Evolutionary conservation across 2,329 filamentous ascomycete species (phyloP).

Genomic region (Clonostachys byssicola): DNA sequence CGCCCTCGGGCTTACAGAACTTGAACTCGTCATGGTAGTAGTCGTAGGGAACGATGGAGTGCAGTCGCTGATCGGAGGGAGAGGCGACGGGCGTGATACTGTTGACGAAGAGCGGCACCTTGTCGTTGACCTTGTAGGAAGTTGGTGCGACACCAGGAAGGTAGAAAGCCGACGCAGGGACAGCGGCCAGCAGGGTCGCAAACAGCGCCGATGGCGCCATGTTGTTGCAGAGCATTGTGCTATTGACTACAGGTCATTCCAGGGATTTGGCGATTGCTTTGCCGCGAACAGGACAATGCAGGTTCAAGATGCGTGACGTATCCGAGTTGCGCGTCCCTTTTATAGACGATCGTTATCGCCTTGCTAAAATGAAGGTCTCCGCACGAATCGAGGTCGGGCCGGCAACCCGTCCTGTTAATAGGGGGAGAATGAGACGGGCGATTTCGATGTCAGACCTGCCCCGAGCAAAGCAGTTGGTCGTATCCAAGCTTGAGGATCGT

Average conservation of each 20-base stretch:
- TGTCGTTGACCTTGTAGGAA: slow-evolving; percentile 77
- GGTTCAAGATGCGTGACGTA: slow-evolving; percentile 8
- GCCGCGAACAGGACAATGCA: neutral
- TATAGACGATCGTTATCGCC: neutral
- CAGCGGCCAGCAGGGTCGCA: slow-evolving; percentile 40
- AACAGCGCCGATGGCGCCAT: slow-evolving; percentile 45
- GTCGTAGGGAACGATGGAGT: slow-evolving; percentile 93
- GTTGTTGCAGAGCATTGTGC: slow-evolving; percentile 16
- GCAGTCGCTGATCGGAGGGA: slow-evolving; percentile 71
- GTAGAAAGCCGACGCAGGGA: slow-evolving; percentile 75
- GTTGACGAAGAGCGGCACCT: slow-evolving; percentile 88
- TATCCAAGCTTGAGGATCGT: no score
- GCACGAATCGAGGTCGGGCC: no score
- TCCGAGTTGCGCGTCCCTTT: slow-evolving; percentile 1
- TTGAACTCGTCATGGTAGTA: slow-evolving; percentile 88
- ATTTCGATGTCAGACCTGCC: no score
- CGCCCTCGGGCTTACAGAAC: slow-evolving; percentile 78
- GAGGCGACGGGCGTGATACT: slow-evolving; percentile 82
- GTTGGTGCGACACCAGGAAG: slow-evolving; percentile 93
- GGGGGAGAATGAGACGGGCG: no score
- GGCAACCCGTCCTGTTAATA: no score
- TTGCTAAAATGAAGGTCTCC: no score
- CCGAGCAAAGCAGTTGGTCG: no score
- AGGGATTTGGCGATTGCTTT: slow-evolving; percentile 3
- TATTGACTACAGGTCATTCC: slow-evolving; percentile 17